Evolutionary conservation across 179 eudicot genomes (phyloP).

Genomic region (Nepenthes alata): DNA sequence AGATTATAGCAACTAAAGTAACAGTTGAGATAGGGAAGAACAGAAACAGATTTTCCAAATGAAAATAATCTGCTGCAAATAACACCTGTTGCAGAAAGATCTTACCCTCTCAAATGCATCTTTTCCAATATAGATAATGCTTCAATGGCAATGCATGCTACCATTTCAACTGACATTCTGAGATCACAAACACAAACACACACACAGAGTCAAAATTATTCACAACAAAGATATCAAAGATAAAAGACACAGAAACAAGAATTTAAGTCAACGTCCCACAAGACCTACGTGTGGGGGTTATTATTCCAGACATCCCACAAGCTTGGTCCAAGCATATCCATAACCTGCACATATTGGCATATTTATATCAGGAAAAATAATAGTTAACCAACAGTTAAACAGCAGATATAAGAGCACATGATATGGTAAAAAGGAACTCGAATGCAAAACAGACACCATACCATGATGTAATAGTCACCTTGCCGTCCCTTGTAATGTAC

Average conservation of each 20-base stretch:
- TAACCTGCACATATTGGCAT: slow-evolving; percentile 31
- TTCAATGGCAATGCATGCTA: slow-evolving; percentile 71
- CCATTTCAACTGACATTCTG: slow-evolving; percentile 72
- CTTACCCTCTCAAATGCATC: slow-evolving; percentile 66
- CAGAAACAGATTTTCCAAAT: no score
- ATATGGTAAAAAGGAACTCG: background rate
- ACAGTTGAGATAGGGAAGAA: no score
- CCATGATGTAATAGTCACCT: slow-evolving; percentile 70
- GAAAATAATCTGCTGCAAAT: no score
- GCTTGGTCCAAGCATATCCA: slow-evolving; percentile 84
- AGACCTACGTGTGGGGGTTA: slow-evolving; percentile 30
- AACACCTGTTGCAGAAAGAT: background rate
- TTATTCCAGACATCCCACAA: slow-evolving; percentile 81
- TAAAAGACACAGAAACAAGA: background rate
- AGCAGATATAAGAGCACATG: no score
- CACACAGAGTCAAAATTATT: background rate
- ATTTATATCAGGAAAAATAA: background rate
- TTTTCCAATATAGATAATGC: slow-evolving; percentile 66
- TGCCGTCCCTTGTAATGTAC: slow-evolving; percentile 66
- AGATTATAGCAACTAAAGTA: no score
- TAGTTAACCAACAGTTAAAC: no score
- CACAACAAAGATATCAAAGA: background rate
- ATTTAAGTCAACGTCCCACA: slow-evolving; percentile 3
- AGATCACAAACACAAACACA: background rate
- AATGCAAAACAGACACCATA: slow-evolving; percentile 14